Evolutionary conservation across 768 basidiomycete species (phyloP), one percentile per base, ranked within the genome.

Genomic region (Rubroboletus satanas): DNA sequence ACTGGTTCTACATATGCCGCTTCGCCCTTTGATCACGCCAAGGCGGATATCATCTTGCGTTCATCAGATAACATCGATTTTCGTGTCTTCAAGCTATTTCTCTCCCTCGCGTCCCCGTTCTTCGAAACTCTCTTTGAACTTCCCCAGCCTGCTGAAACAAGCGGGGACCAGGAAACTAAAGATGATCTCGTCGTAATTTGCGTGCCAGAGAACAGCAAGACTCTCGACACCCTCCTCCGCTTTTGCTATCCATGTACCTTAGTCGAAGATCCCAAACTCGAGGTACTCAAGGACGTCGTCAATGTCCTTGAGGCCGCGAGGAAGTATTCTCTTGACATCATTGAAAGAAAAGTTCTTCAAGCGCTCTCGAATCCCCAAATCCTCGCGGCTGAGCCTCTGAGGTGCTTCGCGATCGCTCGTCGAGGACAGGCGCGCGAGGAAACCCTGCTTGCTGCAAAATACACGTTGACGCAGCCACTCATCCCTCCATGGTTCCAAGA

Each of bases 101-200:
- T 74, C 18, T 62, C 65, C 12, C 62, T 72, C 17, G 62, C 73
- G 0, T 75, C 74, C 11, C 62, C 70, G 0, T 63, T 70, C 56
- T 77, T 74, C 54, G 58, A 65, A 31, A 54, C 60, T 21, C 63
- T 76, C 50, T 70, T 75, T 45, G 37, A 54, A n/a, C 49, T 70
- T 8, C 67, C 69, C 3, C 67, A 74, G 33, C 55, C 69, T n/a
- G 15, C 46, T 14, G 26, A 56, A 42, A 47, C 11, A 7, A 32
- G n/a, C 17, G 44, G 38, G 5, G 54, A 49, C 5, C 57, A 52
- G 42, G 64, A 60, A 12, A 36, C 28, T 11, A 61, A 45, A 35
- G 61, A 68, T 21, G 57, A 52, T 15, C 56, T 67, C n/a, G 36
- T 50, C 39, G 61, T 71, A 39, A 52, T 71, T 18, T 38, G 51